phyloP scores from a whole-genome alignment of 495 filamentous ascomycete genomes.

The Schizothecium vesticola region DNA sequence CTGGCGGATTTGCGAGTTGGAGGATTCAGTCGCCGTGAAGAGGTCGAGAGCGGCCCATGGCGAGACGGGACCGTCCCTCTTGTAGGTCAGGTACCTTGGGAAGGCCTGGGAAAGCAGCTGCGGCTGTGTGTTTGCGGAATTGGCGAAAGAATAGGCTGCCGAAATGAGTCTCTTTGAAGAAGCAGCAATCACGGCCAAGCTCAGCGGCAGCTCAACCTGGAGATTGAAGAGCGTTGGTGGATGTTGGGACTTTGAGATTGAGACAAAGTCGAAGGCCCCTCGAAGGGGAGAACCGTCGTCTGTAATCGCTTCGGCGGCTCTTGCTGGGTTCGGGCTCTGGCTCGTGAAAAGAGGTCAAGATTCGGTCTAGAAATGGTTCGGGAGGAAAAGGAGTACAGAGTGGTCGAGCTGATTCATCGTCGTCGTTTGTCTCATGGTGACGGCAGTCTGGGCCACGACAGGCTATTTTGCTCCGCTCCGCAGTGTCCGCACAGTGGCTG shows the following conservation, averaged over 20 bases:
- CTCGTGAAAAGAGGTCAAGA: neutral
- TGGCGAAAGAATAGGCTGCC: neutral
- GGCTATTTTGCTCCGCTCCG: neutral
- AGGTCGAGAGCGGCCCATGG: slow-evolving; percentile 8
- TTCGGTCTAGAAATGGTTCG: neutral
- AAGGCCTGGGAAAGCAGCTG: neutral
- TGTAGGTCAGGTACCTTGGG: neutral
- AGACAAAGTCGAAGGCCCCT: neutral
- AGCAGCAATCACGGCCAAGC: neutral
- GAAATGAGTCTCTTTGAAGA: neutral
- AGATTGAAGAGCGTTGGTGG: neutral
- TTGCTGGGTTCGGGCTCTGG: neutral
- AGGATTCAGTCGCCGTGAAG: neutral
- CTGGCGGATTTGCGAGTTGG: slow-evolving; percentile 14
- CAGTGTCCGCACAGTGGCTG: slow-evolving; percentile 12
- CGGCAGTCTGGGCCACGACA: slow-evolving; percentile 1
- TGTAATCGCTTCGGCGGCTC: neutral
- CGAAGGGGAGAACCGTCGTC: neutral
- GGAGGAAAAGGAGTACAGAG: neutral
- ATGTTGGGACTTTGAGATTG: neutral
- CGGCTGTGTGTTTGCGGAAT: neutral
- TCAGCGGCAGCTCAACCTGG: neutral
- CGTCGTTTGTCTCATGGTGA: slow-evolving; percentile 16
- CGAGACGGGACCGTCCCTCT: neutral
- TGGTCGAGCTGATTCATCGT: slow-evolving; percentile 6